Evolutionary conservation across 1,284 basidiomycete genomes (phyloP).

Genomic region (Sphaerobolus stellatus): DNA sequence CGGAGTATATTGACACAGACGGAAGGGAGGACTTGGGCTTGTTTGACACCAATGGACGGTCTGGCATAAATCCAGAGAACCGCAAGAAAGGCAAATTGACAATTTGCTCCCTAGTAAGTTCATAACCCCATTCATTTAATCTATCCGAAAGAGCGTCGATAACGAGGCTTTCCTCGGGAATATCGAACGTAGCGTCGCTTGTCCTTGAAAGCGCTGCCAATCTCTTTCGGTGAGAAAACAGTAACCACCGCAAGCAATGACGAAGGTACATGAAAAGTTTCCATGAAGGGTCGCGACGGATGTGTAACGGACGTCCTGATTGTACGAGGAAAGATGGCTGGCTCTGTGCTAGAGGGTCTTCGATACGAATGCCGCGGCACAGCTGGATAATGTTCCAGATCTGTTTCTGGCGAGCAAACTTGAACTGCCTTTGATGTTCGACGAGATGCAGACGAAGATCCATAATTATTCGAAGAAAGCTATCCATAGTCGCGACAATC

Average conservation of each 20-base stretch:
- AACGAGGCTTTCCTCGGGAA: slow-evolving; percentile 8
- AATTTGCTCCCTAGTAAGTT: slow-evolving; percentile 11
- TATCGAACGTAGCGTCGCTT: slow-evolving; percentile 13
- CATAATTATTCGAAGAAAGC: slow-evolving; percentile 4
- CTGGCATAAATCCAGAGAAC: too few species aligned
- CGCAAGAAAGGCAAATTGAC: slow-evolving; percentile 7
- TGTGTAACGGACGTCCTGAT: slow-evolving; percentile 58
- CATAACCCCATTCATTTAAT: slow-evolving; percentile 16
- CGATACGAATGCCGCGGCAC: slow-evolving; percentile 48
- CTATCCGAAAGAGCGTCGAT: slow-evolving; percentile 6
- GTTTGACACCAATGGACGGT: too few species aligned
- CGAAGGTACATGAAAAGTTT: slow-evolving; percentile 74
- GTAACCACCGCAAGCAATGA: slow-evolving; percentile 42
- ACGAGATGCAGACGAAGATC: slow-evolving; percentile 1
- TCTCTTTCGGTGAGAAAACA: slow-evolving; percentile 6
- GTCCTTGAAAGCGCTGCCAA: slow-evolving; percentile 13
- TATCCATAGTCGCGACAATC: slow-evolving; percentile 14
- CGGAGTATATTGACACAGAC: too few species aligned
- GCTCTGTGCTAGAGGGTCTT: slow-evolving; percentile 75
- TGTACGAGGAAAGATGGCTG: slow-evolving; percentile 81
- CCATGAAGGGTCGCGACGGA: slow-evolving; percentile 66
- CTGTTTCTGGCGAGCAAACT: slow-evolving; percentile 21
- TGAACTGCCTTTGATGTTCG: not conserved
- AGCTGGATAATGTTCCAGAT: slow-evolving; percentile 49
- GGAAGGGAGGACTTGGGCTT: too few species aligned